phyloP scores from a whole-genome alignment of 345 rosid species.

The Durio zibethinus region DNA sequence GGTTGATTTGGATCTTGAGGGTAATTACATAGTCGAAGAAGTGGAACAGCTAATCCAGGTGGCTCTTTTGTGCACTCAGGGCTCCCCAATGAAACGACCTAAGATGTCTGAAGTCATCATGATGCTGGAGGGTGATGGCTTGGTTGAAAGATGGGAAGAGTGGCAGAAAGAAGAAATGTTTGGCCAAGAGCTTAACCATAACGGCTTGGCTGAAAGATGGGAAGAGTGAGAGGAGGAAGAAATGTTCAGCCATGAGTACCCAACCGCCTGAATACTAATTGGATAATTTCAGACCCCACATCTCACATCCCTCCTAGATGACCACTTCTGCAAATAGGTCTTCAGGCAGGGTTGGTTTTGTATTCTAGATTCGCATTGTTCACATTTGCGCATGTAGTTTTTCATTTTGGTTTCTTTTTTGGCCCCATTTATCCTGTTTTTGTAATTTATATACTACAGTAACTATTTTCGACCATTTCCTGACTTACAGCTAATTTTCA shows the following conservation, averaged over 20 bases:
- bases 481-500: no score
- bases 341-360: slow-evolving; percentile 12
- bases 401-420: not conserved
- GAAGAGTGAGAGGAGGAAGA: slow-evolving; percentile 96
- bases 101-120: slow-evolving; percentile 95
- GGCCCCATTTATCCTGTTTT: not conserved
- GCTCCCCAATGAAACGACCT: slow-evolving; percentile 71
- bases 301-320: slow-evolving; percentile 72
- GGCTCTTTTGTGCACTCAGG: slow-evolving; percentile 80
- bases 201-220: slow-evolving; percentile 85
- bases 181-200: no score
- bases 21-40: slow-evolving; percentile 55
- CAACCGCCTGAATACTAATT: slow-evolving; percentile 34
- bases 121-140: slow-evolving; percentile 92
- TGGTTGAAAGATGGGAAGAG: slow-evolving; percentile 88
- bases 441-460: not conserved
- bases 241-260: slow-evolving; percentile 31
- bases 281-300: slow-evolving; percentile 56
- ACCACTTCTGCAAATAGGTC: slow-evolving; percentile 6
- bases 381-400: slow-evolving; percentile 37
- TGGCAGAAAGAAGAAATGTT: slow-evolving; percentile 94
- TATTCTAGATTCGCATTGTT: slow-evolving; percentile 12
- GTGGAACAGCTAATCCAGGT: slow-evolving; percentile 82
- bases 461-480: no score
- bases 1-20: slow-evolving; percentile 61